These are phyloP conservation scores for Fusarium chlamydosporum DNA, from an alignment of 2,329 filamentous ascomycete species.

Conservation along the genomic window DNA sequence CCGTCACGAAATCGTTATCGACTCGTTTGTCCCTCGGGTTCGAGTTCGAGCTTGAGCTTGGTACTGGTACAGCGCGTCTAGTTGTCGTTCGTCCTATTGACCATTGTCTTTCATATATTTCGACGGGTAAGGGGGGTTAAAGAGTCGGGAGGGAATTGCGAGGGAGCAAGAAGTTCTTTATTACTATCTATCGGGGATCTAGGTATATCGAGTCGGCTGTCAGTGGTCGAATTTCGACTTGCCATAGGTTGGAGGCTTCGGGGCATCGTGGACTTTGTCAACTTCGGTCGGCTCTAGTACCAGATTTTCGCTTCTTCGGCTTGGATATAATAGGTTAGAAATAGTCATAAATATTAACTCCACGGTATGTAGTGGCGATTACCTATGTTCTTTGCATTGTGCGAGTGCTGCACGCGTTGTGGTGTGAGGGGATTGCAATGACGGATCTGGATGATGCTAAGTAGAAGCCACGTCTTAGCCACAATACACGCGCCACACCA, in stretches of 20 bases:
- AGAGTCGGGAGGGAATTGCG: neutral
- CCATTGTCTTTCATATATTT: slow-evolving; percentile 2
- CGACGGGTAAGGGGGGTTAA: neutral
- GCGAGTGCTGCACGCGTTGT: neutral
- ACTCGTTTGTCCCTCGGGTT: neutral
- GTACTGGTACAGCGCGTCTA: neutral
- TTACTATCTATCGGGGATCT: neutral
- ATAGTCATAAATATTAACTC: neutral
- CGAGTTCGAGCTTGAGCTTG: neutral
- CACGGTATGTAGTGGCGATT: fast-evolving
- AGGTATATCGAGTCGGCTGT: neutral
- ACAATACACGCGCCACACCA: neutral
- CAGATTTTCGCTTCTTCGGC: neutral
- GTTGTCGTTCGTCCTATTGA: neutral
- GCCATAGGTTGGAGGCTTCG: neutral
- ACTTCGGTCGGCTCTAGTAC: neutral
- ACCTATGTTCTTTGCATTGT: neutral
- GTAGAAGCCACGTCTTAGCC: slow-evolving; percentile 9
- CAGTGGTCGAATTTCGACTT: neutral
- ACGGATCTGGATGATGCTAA: neutral
- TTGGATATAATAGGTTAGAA: neutral
- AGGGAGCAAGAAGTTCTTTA: neutral
- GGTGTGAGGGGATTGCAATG: neutral
- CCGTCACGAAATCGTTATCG: neutral
- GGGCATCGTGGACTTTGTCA: too few relatives aligned